Percentiles rank a stretch among this genome's conserved stretches.
Conservation (phyloP, 2,329 filamentous ascomycete species). For the Aureobasidium uvarum region DNA sequence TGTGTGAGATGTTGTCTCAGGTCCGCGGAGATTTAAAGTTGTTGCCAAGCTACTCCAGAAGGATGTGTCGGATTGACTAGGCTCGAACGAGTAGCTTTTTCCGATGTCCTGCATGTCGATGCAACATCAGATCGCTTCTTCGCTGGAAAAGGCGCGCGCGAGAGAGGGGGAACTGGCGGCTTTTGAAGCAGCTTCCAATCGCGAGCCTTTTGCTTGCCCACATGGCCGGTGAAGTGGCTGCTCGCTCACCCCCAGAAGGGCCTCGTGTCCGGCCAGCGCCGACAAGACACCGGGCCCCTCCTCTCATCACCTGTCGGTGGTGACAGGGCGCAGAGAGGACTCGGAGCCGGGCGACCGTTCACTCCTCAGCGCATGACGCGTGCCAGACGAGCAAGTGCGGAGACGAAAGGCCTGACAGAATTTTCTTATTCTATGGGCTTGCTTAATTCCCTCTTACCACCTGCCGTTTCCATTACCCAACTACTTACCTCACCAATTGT, state of each 20-base stretch:
- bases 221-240: conserved; percentile 15
- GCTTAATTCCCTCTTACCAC: conserved; percentile 27
- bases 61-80: conserved; percentile 8
- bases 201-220: not conserved
- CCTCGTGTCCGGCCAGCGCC: conserved; percentile 1
- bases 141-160: conserved; percentile 1
- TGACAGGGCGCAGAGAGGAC: conserved; percentile 23
- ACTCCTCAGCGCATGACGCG: conserved; percentile 21
- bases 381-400: conserved; percentile 21
- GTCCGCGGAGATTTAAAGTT: conserved; percentile 26
- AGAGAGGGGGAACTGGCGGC: conserved; percentile 10
- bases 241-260: not conserved
- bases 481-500: conserved; percentile 49
- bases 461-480: conserved; percentile 49
- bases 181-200: conserved; percentile 20
- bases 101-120: conserved; percentile 20
- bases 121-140: conserved; percentile 13
- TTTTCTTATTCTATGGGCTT: conserved; percentile 27
- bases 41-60: conserved; percentile 22
- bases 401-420: conserved; percentile 19
- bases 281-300: conserved; percentile 17
- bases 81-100: conserved; percentile 4
- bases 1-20: conserved; percentile 7
- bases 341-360: conserved; percentile 24
- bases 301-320: conserved; percentile 14